Evolutionary conservation across 208 protist species (phyloP).

Genomic region (Tetramitus jugosus): DNA sequence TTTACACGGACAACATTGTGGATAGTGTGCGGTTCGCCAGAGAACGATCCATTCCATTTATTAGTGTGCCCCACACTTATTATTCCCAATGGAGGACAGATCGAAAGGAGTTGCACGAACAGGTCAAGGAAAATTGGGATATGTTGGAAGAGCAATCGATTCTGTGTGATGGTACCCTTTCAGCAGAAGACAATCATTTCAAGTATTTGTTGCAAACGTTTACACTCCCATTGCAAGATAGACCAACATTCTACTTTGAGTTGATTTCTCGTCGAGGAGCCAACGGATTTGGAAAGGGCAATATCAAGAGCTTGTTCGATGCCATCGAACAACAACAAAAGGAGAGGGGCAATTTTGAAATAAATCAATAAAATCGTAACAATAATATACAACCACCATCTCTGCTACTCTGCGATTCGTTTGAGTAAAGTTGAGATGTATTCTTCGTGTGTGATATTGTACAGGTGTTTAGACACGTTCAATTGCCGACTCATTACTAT

Average conservation of each 20-base stretch:
- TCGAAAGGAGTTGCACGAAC: background rate
- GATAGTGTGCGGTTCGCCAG: background rate
- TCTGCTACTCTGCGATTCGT: too few relatives aligned
- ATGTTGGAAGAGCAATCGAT: background rate
- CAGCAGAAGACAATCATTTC: background rate
- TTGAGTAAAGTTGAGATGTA: too few relatives aligned
- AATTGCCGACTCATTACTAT: too few relatives aligned
- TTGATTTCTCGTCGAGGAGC: background rate
- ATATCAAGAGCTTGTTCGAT: constrained; percentile 12
- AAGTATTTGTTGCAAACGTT: constrained; percentile 21
- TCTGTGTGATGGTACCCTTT: background rate
- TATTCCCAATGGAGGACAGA: background rate
- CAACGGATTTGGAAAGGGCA: constrained; percentile 18
- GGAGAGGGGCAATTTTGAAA: constrained; percentile 22
- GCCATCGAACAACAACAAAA: constrained; percentile 13
- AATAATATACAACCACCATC: too few relatives aligned
- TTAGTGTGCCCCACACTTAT: background rate
- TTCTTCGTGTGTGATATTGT: too few relatives aligned
- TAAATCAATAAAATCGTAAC: too few relatives aligned
- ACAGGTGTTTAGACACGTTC: too few relatives aligned
- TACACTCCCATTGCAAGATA: constrained; percentile 2
- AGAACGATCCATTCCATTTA: background rate
- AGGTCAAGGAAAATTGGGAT: background rate
- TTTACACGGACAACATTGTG: constrained; percentile 17
- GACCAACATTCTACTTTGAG: constrained; percentile 26